phyloP scores from a whole-genome alignment of 177 flowering plant species.

The Vitis hybrid region DNA sequence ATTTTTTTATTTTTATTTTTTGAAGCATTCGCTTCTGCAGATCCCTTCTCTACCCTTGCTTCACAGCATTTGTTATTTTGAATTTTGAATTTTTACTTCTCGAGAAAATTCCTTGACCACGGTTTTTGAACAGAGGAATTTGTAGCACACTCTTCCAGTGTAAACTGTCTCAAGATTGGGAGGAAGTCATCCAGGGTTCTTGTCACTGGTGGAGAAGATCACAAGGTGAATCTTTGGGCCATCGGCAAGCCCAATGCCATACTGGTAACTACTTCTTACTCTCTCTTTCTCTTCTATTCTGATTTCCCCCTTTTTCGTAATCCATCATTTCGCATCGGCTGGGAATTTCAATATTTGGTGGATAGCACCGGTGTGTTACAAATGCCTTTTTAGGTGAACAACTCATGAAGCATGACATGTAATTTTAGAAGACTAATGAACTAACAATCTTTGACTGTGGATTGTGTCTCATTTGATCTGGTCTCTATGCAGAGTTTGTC shows the following conservation, averaged over 20 bases:
- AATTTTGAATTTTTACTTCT: background rate
- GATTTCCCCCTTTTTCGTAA: background rate
- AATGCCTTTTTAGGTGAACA: background rate
- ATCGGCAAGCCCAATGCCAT: constrained; percentile 96
- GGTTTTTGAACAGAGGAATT: constrained; percentile 68
- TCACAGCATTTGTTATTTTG: background rate
- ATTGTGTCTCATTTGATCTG: background rate
- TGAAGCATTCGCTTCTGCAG: background rate
- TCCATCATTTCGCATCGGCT: background rate
- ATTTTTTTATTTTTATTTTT: background rate
- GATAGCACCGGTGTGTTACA: background rate
- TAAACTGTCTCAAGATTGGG: constrained; percentile 93
- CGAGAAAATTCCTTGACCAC: constrained; percentile 29
- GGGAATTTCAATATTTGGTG: background rate
- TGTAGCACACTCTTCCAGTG: constrained; percentile 87
- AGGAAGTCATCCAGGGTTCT: constrained; percentile 94
- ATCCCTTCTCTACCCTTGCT: background rate
- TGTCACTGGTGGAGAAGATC: constrained; percentile 98
- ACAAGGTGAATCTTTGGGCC: constrained; percentile 97
- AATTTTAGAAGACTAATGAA: no score
- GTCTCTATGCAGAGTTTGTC: constrained; percentile 68
- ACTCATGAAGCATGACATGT: background rate
- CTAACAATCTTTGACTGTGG: no score
- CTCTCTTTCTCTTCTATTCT: background rate
- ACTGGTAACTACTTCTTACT: constrained; percentile 50